Base-by-base conservation (phyloP, 768 basidiomycete species). In the Termitomyces sp. region DNA sequence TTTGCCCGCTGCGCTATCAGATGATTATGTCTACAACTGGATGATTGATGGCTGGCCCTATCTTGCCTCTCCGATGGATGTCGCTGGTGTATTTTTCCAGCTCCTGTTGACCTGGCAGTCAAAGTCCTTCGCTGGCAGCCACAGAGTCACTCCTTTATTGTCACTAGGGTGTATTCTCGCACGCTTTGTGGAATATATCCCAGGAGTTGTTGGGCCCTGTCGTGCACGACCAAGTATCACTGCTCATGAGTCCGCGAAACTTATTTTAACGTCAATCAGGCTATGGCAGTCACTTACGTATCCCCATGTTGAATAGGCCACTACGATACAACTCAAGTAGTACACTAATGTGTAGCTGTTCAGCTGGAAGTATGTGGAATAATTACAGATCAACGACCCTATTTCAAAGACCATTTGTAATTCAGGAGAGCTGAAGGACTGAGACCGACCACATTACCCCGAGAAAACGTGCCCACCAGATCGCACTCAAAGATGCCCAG, bases 91-190 rank as follows among this genome's bases (percentile, higher is more conserved):
- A 12, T 42, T 64, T 8, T 63, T 63, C 35, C 68, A 70, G 52
- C 45, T 68, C 14, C 42, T 61, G 45, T 51, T 71, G 55, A 71
- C 67, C 53, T 56, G 52, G 56, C 58, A 59, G 25, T 58, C 61
- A 3, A 53, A 52, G 23, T 56, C 61, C 7, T 70, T 64, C 39
- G 68, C 68, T 2, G 70, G 70, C 17, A 59, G 56, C 5, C 67
- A 64, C 32, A 61, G 59, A 34, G 3, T 57, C 21, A 12, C 51
- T 45, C 35, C 46, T 34, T 16, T 55, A 28, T 39, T 58, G 16
- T 27, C 4, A 12, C 37, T 63, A 16, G 41, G 25, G 2, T 0
- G 45, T 32, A 28, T 30, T 0, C 14, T 54, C 9, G 9, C 45
- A 0, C 23, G 23, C 12, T 28, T 58, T 2, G 27, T 40, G 35